phyloP scores from a whole-genome alignment of 768 basidiomycete genomes.

The Kwoniella newhampshirensis region DNA sequence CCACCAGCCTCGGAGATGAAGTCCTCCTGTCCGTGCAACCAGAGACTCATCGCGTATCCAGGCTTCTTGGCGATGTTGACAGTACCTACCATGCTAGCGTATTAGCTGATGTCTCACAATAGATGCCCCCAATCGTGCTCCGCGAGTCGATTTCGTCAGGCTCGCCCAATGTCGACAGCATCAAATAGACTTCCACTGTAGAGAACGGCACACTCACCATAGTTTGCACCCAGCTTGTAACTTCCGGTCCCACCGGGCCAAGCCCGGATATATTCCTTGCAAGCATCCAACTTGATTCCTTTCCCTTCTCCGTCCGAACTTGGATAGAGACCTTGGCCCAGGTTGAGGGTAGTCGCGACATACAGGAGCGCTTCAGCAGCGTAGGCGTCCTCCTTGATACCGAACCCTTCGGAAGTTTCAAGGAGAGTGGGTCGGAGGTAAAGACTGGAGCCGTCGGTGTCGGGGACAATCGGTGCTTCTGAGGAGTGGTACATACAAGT shows the following conservation, averaged over 20 bases:
- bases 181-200: no score
- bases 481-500: not conserved
- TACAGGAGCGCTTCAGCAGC: slow-evolving; percentile 43
- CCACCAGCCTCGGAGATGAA: slow-evolving; percentile 47
- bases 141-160: no score
- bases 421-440: slow-evolving; percentile 48
- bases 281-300: slow-evolving; percentile 78
- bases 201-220: slow-evolving; percentile 45
- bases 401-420: slow-evolving; percentile 45
- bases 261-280: slow-evolving; percentile 78
- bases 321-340: slow-evolving; percentile 37
- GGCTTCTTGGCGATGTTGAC: slow-evolving; percentile 44
- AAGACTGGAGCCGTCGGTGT: slow-evolving; percentile 41
- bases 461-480: slow-evolving; percentile 40
- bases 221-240: slow-evolving; percentile 68
- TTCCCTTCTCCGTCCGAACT: slow-evolving; percentile 55
- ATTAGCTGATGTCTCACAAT: no score
- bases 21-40: slow-evolving; percentile 44
- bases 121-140: no score
- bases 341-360: slow-evolving; percentile 40
- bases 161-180: no score
- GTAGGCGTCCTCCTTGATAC: slow-evolving; percentile 44
- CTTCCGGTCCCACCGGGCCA: slow-evolving; percentile 89
- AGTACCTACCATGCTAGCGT: no score
- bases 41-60: slow-evolving; percentile 45